phyloP scores from a whole-genome alignment of 441 rosid genomes.

The Lagerstroemia fauriei region DNA sequence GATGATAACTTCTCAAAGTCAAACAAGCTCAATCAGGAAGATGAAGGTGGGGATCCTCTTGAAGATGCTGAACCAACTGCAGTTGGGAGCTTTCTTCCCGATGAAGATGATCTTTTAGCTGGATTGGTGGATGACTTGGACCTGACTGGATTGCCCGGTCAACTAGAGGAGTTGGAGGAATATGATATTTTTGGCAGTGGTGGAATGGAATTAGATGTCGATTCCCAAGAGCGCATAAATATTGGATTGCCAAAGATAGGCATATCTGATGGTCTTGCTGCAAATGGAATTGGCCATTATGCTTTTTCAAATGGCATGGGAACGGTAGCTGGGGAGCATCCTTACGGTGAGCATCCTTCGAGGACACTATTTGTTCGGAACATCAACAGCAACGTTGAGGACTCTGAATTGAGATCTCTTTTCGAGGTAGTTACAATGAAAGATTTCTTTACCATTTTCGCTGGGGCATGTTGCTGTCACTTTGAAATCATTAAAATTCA shows the following conservation, averaged over 20 bases:
- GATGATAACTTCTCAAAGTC: constrained; percentile 53
- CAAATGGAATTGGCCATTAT: constrained; percentile 56
- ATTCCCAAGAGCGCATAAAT: constrained; percentile 53
- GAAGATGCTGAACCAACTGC: constrained; percentile 52
- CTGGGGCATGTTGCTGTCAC: background rate
- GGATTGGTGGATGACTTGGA: constrained; percentile 76
- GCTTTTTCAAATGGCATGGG: constrained; percentile 58
- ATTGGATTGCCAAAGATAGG: constrained; percentile 61
- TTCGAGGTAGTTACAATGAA: constrained; percentile 56
- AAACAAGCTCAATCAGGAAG: constrained; percentile 41
- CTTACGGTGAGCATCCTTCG: constrained; percentile 88
- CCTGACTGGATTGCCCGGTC: constrained; percentile 60
- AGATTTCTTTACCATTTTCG: background rate
- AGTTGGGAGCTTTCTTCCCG: constrained; percentile 63
- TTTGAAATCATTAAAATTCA: no score
- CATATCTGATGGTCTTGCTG: constrained; percentile 54
- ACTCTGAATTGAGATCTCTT: constrained; percentile 68
- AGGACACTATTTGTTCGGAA: constrained; percentile 83
- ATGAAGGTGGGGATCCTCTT: constrained; percentile 51
- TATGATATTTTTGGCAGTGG: constrained; percentile 74
- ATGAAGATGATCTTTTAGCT: constrained; percentile 78
- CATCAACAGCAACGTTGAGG: constrained; percentile 83
- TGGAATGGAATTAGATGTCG: constrained; percentile 78
- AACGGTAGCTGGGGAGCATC: constrained; percentile 77
- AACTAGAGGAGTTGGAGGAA: constrained; percentile 73